Percentiles rank a stretch among this genome's conserved stretches.
Evolutionary conservation across 1,284 basidiomycete genomes (phyloP).

Genomic region (Sphaerobolus stellatus): DNA sequence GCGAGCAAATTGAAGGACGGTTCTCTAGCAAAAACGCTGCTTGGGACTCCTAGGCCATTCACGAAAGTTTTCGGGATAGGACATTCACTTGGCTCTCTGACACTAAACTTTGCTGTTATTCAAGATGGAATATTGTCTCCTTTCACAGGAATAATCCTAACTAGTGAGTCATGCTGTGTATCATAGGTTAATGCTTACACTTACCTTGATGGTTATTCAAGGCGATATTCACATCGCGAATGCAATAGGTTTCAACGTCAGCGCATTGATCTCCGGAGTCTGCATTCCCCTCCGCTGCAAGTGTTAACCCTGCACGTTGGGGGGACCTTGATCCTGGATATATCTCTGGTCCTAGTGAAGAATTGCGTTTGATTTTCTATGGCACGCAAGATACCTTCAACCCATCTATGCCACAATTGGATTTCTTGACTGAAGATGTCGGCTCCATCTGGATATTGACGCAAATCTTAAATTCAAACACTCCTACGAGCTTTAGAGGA

Average conservation of each 20-base stretch:
- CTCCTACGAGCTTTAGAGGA: not conserved
- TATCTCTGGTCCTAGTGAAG: not conserved
- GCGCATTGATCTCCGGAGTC: too few relatives aligned
- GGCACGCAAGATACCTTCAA: not conserved
- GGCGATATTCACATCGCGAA: too few relatives aligned
- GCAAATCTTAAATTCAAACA: not conserved
- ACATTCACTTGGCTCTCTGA: conserved; percentile 1
- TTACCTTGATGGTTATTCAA: too few relatives aligned
- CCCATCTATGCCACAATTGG: not conserved
- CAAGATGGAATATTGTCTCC: conserved; percentile 1
- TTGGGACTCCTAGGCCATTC: not conserved
- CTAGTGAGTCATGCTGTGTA: not conserved
- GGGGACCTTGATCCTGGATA: not conserved
- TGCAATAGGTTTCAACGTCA: too few relatives aligned
- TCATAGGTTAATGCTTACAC: too few relatives aligned
- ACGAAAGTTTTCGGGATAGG: not conserved
- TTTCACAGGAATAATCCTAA: not conserved
- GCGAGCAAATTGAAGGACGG: not conserved
- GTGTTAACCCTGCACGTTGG: not conserved
- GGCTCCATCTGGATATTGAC: not conserved
- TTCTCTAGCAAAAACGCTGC: not conserved
- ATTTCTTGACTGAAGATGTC: not conserved
- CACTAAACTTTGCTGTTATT: not conserved
- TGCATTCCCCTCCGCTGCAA: not conserved
- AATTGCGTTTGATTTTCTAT: not conserved